Evolutionary conservation across 2,329 filamentous ascomycete species (phyloP), one percentile per base, ranked within the genome.

Genomic region (Botrytis fragariae): DNA sequence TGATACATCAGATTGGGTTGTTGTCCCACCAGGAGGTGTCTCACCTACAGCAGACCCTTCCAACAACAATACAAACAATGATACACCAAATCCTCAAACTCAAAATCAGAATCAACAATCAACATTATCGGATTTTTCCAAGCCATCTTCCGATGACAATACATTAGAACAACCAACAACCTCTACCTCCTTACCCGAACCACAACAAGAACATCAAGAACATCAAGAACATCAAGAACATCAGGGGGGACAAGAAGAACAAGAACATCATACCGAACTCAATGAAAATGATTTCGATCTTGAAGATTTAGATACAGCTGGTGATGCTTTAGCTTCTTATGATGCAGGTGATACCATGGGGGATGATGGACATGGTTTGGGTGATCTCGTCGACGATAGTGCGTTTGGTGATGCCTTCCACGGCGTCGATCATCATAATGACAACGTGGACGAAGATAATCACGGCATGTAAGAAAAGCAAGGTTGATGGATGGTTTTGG

Each of bases 361-460:
- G 29, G 85, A 86, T 72, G 81, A 86, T 6, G 86, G 86, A 76
- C 80, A 87, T 60, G 88, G 87, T 14, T 81, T 88, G n/a, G 87
- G 88, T 80, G 81, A 91, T 69, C 86, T 87, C 77, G 87, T 91
- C 84, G 92, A 93, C 64, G 92, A 94, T 79, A 93, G 91, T 51
- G 93, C 92, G 1, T 96, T 96, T 83, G 93, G 92, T 4, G 92
- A 96, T 78, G 93, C 93, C 0, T 93, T 95, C 82, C 92, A 94
- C 78, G 89, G 87, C 7, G 87, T 90, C 20, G 86, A 81, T 42
- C 71, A 72, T 64, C 76, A 72, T 12, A 76, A 76, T 29, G 77
- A 75, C n/a, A 75, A 78, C 29, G 54, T 60, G 14, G 71, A 70
- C 54, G 65, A 48, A 25, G 59, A 63, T 42, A 72, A 74, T 10